These are phyloP conservation scores for Solidago caesia DNA, from an alignment of 129 eudicot species.

Conservation along the genomic window DNA sequence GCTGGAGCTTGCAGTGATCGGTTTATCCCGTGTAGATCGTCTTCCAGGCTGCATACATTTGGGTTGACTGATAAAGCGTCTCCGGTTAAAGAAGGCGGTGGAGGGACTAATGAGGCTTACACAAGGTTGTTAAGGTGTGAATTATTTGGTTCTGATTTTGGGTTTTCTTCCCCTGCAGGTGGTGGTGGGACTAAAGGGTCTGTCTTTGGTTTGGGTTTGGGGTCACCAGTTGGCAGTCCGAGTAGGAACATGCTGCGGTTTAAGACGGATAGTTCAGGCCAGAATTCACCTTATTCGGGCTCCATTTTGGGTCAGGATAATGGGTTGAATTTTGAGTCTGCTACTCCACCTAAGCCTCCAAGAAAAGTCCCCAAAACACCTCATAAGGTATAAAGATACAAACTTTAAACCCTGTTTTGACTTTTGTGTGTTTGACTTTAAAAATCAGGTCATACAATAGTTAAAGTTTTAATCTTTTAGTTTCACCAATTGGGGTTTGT, in stretches of 20 bases:
- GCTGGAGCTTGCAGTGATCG: constrained; percentile 82
- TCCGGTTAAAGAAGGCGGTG: constrained; percentile 68
- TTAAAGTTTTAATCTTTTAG: not conserved
- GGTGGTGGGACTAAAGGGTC: constrained; percentile 54
- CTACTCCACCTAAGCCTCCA: constrained; percentile 82
- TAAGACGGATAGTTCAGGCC: constrained; percentile 73
- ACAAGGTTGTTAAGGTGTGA: constrained; percentile 67
- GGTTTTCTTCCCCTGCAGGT: constrained; percentile 87
- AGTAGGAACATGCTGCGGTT: constrained; percentile 86
- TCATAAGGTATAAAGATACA: constrained; percentile 64
- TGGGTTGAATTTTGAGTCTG: constrained; percentile 48
- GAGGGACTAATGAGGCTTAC: constrained; percentile 57
- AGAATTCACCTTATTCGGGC: constrained; percentile 67
- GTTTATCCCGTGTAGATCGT: constrained; percentile 88
- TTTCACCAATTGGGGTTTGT: not conserved
- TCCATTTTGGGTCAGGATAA: constrained; percentile 71
- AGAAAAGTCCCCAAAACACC: constrained; percentile 96
- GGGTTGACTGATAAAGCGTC: constrained; percentile 71
- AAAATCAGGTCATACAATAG: not conserved
- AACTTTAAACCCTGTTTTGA: not conserved
- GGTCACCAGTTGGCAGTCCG: constrained; percentile 62
- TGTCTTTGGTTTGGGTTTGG: constrained; percentile 11
- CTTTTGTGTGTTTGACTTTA: constrained; percentile 4
- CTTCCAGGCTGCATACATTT: constrained; percentile 91
- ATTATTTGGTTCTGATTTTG: constrained; percentile 93